Base-by-base conservation (phyloP, 108 stramenopile genomes). In the Conticribra weissflogii region DNA sequence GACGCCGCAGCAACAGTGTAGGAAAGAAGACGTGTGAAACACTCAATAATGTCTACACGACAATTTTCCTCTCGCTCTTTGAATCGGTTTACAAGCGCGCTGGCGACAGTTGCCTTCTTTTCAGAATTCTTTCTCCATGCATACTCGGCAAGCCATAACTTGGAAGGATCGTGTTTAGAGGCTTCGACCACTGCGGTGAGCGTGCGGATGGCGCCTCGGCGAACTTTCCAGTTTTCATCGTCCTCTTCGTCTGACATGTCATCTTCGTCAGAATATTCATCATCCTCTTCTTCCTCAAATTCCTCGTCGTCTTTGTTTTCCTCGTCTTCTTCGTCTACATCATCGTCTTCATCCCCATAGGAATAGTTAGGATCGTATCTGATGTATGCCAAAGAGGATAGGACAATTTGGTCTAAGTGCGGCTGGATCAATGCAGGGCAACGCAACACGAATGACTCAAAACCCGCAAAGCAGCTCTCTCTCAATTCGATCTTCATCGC, bases 41-140 rank as follows among this genome's bases (percentile, higher is more conserved):
- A 93, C 31, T 86, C 92, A 62, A 98, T 81, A 28, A 97, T 83
- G 65, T 92, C 98, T 19, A 96, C 91, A 41, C 97, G 96, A 63
- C 97, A 98, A 76, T 97, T 99, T 72, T 99, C 98, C 70, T 99
- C 98, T 4, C 98, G 87, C 82, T 99, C 98, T 76, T 96, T 97
- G 85, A 97, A 97, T 19, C 97, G 82, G 32, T 66, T 66, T 19
- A 98, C 86, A 19, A 98, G 74, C 63, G 89, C 92, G 54, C 76
- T 76, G 8, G 92, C 94, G 0, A 92, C 83, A 53, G 83, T 79
- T 14, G 78, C 63, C 27, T 59, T 77, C 48, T 71, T 66, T 22
- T 84, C 70, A 56, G 86, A 85, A 18, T 76, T 66, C 54, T 83
- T 67, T 45, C 81, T 82, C 68, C 86, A 82, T 7, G 76, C 60